Evolutionary conservation across 495 filamentous ascomycete species (phyloP).

Genomic region (Letharia columbiana): DNA sequence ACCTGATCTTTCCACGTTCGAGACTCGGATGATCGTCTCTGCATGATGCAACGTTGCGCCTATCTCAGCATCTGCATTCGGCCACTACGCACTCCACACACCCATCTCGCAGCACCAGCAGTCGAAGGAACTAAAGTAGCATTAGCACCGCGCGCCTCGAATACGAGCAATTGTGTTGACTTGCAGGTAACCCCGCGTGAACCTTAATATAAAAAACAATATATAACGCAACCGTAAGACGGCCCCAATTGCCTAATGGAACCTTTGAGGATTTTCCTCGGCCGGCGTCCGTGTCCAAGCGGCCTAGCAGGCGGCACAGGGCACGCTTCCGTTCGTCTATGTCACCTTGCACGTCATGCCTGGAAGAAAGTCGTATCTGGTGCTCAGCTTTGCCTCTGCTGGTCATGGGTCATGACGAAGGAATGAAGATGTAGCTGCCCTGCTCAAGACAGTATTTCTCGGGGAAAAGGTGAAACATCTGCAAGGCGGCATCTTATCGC

Average conservation of each 20-base stretch:
- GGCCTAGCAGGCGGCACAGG: background rate
- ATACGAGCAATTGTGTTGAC: background rate
- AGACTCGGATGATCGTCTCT: background rate
- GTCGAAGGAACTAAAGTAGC: background rate
- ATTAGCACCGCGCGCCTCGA: background rate
- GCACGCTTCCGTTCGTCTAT: background rate
- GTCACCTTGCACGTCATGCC: background rate
- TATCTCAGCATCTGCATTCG: background rate
- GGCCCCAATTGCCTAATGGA: background rate
- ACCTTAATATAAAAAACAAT: background rate
- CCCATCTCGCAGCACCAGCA: background rate
- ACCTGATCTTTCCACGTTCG: background rate
- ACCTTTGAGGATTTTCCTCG: background rate
- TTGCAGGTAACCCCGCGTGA: background rate
- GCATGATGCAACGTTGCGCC: background rate
- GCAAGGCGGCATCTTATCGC: background rate
- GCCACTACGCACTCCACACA: background rate
- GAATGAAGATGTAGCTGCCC: too few species aligned
- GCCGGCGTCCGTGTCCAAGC: background rate
- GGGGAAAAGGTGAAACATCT: background rate
- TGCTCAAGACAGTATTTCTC: too few species aligned
- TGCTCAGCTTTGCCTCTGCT: background rate
- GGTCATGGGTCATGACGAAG: background rate
- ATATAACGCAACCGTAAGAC: background rate
- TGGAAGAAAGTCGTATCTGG: background rate